These are phyloP conservation scores for Boletus huronensis DNA, from an alignment of 768 basidiomycete genomes.

Conservation along the genomic window DNA sequence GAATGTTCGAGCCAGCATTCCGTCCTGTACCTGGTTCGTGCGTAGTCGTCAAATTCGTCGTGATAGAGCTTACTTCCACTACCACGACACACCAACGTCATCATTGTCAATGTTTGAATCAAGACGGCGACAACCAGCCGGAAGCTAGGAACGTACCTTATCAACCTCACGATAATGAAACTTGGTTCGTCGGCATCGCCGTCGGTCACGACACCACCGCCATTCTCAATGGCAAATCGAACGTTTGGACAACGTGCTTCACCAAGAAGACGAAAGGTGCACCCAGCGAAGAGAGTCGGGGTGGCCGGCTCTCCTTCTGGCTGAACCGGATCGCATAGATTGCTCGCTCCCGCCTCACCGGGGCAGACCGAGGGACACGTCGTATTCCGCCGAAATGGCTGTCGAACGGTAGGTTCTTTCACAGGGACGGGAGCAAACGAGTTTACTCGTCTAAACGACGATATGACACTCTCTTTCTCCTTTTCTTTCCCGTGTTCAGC, in stretches of 20 bases:
- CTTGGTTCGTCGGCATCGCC: constrained; percentile 52
- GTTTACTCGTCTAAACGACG: constrained; percentile 57
- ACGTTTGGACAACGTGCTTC: constrained; percentile 62
- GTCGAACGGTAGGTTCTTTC: constrained; percentile 28
- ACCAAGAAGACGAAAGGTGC: constrained; percentile 57
- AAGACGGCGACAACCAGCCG: neutral
- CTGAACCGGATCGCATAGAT: neutral
- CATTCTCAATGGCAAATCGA: constrained; percentile 56
- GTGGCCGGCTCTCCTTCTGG: neutral
- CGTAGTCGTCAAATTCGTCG: constrained; percentile 46
- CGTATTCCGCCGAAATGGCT: constrained; percentile 46
- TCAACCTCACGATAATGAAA: constrained; percentile 68
- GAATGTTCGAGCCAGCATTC: constrained; percentile 95
- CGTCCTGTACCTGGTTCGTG: constrained; percentile 65
- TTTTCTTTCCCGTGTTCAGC: constrained; percentile 10
- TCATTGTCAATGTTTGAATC: neutral
- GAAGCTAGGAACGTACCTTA: constrained; percentile 49
- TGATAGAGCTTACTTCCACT: constrained; percentile 71
- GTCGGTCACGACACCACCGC: constrained; percentile 46
- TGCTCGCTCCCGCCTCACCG: constrained; percentile 19
- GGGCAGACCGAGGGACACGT: constrained; percentile 21
- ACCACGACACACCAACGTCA: neutral
- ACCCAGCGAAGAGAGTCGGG: constrained; percentile 48
- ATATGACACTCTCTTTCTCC: constrained; percentile 43
- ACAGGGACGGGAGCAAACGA: constrained; percentile 52